Evolutionary conservation across 2,329 filamentous ascomycete genomes (phyloP).

Genomic region (Aspergillus felis): DNA sequence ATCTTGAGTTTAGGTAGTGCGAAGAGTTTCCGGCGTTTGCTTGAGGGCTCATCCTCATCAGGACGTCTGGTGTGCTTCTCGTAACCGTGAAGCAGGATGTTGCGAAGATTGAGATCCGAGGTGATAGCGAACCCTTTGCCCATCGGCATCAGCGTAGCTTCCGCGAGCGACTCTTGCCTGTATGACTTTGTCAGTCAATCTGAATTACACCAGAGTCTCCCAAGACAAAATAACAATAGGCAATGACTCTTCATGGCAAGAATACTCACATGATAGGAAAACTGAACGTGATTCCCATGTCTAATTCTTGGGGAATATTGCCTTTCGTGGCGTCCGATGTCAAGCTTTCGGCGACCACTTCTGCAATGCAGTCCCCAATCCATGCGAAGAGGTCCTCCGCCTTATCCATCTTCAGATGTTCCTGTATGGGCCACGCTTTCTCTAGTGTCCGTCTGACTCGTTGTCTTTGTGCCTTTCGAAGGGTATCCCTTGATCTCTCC

Average conservation of each 20-base stretch:
- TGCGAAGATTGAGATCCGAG: conserved; percentile 51
- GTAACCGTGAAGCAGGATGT: conserved; percentile 53
- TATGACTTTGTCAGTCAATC: conserved; percentile 12
- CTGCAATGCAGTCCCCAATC: conserved; percentile 73
- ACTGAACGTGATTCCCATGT: conserved; percentile 49
- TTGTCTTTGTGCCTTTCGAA: conserved; percentile 46
- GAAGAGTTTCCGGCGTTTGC: conserved; percentile 44
- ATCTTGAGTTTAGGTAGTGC: conserved; percentile 64
- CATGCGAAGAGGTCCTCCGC: conserved; percentile 73
- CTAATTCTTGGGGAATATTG: conserved; percentile 41
- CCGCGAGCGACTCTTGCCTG: conserved; percentile 51
- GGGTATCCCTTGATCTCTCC: conserved; percentile 40
- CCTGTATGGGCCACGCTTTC: conserved; percentile 51
- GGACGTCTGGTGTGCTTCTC: conserved; percentile 47
- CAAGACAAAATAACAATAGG: not conserved
- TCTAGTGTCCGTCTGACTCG: conserved; percentile 46
- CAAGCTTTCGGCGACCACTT: conserved; percentile 59
- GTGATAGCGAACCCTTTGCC: conserved; percentile 57
- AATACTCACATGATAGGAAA: conserved; percentile 47
- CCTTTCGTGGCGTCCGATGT: conserved; percentile 37
- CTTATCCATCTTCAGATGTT: conserved; percentile 60
- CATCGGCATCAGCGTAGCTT: conserved; percentile 56
- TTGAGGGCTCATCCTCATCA: conserved; percentile 38
- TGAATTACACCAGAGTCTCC: not conserved
- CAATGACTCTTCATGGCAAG: not conserved